Evolutionary conservation across 2,329 filamentous ascomycete species (phyloP).

Genomic region (Incumbomyces delicatus): DNA sequence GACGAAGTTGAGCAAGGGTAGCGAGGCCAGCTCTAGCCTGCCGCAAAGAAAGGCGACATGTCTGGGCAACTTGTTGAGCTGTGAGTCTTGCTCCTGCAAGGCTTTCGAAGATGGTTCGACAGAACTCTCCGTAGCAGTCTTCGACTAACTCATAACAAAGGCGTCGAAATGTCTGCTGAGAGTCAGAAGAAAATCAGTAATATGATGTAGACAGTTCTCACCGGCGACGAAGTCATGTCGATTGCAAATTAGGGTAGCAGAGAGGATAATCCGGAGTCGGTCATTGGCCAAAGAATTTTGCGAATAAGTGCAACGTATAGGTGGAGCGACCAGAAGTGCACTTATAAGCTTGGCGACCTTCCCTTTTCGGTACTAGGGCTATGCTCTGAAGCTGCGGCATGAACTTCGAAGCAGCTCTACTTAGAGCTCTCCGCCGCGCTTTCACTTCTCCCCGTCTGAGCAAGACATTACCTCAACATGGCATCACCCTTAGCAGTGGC

Average conservation of each 20-base stretch:
- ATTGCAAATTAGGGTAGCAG: neutral
- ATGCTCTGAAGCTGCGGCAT: neutral
- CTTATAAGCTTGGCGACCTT: neutral
- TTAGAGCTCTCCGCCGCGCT: neutral
- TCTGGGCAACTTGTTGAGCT: conserved; percentile 57
- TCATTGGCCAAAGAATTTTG: conserved; percentile 2
- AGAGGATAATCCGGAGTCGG: neutral
- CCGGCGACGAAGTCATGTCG: conserved; percentile 5
- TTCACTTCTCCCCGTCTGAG: neutral
- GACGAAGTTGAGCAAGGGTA: conserved; percentile 78
- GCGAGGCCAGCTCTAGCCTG: conserved; percentile 73
- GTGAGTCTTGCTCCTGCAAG: conserved; percentile 73
- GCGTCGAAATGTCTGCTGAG: neutral
- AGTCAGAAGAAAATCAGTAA: neutral
- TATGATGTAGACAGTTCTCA: neutral
- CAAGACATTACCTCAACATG: conserved; percentile 42
- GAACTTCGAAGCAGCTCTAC: conserved; percentile 1
- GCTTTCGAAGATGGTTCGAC: conserved; percentile 75
- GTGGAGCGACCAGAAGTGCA: neutral
- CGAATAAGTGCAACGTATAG: neutral
- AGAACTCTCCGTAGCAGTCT: conserved; percentile 83
- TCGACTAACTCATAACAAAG: conserved; percentile 83
- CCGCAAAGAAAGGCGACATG: conserved; percentile 62
- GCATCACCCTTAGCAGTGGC: conserved; percentile 57
- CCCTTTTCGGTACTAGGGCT: neutral